These are phyloP conservation scores for Phytopythium kandeliae DNA, from an alignment of 352 stramenopile species.

Conservation along the genomic window DNA sequence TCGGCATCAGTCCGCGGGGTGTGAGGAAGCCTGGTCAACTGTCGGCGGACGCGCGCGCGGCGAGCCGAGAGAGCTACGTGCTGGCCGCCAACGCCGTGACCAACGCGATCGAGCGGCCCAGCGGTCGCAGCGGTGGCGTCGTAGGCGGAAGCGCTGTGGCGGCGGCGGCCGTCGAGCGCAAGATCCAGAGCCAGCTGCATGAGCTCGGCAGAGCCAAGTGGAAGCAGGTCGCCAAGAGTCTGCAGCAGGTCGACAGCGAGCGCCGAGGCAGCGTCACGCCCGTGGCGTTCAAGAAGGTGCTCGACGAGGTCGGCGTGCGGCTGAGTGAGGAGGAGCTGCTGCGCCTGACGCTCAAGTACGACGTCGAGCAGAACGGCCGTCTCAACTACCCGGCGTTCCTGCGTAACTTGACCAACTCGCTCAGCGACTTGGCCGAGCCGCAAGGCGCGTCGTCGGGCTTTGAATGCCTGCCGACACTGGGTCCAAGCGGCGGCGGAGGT, in stretches of 20 bases:
- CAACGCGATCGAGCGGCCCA: slow-evolving; percentile 39
- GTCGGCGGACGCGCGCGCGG: slow-evolving; percentile 9
- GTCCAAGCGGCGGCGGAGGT: background rate
- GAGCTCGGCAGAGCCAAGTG: slow-evolving; percentile 43
- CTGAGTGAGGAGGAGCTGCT: slow-evolving; percentile 57
- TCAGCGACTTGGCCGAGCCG: slow-evolving; percentile 25
- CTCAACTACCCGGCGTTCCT: slow-evolving; percentile 63
- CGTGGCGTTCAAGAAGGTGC: slow-evolving; percentile 54
- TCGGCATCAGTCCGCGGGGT: slow-evolving; percentile 53
- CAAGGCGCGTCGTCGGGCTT: background rate
- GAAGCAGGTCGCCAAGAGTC: slow-evolving; percentile 45
- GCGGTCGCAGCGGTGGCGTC: slow-evolving; percentile 3
- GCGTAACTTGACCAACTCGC: slow-evolving; percentile 47
- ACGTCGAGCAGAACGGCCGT: slow-evolving; percentile 63
- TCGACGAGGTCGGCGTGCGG: slow-evolving; percentile 43
- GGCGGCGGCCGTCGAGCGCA: slow-evolving; percentile 41
- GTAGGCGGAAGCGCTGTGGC: slow-evolving; percentile 23
- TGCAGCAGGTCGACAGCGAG: slow-evolving; percentile 62
- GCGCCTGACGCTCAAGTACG: slow-evolving; percentile 72
- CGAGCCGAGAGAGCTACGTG: slow-evolving; percentile 29
- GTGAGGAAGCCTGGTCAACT: slow-evolving; percentile 18
- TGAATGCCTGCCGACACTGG: background rate
- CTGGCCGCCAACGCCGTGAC: slow-evolving; percentile 34
- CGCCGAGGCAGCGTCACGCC: slow-evolving; percentile 36
- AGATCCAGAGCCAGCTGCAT: slow-evolving; percentile 55